Percentiles rank a stretch among this genome's conserved stretches.
Evolutionary conservation across 2,329 filamentous ascomycete species (phyloP).

Genomic region (Ophiostoma ips): DNA sequence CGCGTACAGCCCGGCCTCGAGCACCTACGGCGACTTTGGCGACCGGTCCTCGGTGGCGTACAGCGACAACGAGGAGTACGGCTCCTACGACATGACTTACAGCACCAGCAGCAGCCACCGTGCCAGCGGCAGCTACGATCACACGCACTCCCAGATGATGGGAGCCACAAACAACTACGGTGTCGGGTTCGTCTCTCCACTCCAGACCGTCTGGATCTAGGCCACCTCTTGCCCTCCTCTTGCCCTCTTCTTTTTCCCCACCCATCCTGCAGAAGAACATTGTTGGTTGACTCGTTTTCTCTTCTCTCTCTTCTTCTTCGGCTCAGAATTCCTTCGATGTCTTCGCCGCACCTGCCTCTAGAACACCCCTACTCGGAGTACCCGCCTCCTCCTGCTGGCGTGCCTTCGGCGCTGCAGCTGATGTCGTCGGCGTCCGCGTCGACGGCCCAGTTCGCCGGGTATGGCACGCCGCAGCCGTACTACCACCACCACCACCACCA

Average conservation of each 20-base stretch:
- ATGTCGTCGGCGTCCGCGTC: slow-evolving; percentile 19
- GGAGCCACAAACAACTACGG: slow-evolving; percentile 33
- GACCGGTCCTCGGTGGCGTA: slow-evolving; percentile 39
- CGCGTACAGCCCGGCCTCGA: slow-evolving; percentile 46
- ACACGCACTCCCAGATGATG: slow-evolving; percentile 28
- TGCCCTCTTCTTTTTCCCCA: slow-evolving; percentile 23
- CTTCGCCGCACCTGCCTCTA: slow-evolving; percentile 9
- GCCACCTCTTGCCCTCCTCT: no score
- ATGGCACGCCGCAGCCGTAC: slow-evolving; percentile 16
- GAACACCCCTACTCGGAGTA: slow-evolving; percentile 18
- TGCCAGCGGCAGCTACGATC: slow-evolving; percentile 21
- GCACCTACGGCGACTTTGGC: slow-evolving; percentile 33
- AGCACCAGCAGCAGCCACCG: slow-evolving; percentile 18
- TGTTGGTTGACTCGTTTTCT: slow-evolving; percentile 16
- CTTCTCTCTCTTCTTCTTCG: slow-evolving; percentile 24
- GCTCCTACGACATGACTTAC: slow-evolving; percentile 34
- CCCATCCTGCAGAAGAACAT: neutral
- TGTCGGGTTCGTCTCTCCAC: slow-evolving; percentile 50
- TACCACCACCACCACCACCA: slow-evolving; percentile 19
- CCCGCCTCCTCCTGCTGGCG: slow-evolving; percentile 28
- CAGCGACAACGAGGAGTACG: slow-evolving; percentile 47
- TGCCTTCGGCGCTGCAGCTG: slow-evolving; percentile 21
- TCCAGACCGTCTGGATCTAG: slow-evolving; percentile 49
- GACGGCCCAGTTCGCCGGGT: slow-evolving; percentile 26
- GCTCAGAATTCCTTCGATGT: slow-evolving; percentile 16